A percentile compares a stretch with the other conserved stretches of the same genome.
phyloP scores from a whole-genome alignment of 1,284 basidiomycete genomes.

The Amylostereum chailletii region DNA sequence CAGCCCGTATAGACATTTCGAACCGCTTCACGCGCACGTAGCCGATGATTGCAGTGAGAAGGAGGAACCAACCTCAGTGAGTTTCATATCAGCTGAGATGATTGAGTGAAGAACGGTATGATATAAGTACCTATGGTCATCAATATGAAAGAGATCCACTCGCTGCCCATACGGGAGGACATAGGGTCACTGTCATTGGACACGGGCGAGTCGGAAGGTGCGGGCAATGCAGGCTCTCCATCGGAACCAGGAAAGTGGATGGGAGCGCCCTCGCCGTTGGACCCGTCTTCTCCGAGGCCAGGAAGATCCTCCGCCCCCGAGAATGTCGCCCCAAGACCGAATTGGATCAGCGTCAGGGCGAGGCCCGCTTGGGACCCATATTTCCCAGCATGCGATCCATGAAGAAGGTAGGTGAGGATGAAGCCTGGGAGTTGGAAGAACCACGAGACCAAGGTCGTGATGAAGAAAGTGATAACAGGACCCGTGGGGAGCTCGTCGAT shows the following conservation, averaged over 20 bases:
- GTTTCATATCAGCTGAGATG: slow-evolving; percentile 1
- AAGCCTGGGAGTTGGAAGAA: slow-evolving; percentile 98
- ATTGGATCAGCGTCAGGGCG: slow-evolving; percentile 91
- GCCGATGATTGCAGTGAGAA: slow-evolving; percentile 70
- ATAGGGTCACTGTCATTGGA: neutral
- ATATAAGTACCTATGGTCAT: slow-evolving; percentile 71
- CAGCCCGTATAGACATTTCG: slow-evolving; percentile 53
- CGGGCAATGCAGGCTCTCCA: neutral
- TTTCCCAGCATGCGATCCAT: slow-evolving; percentile 92
- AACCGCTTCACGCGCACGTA: slow-evolving; percentile 83
- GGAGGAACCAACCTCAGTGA: slow-evolving; percentile 76
- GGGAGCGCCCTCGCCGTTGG: slow-evolving; percentile 16
- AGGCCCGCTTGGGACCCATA: slow-evolving; percentile 91
- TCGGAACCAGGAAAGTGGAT: neutral
- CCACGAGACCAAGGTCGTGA: slow-evolving; percentile 82
- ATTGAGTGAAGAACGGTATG: slow-evolving; percentile 1
- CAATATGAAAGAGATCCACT: slow-evolving; percentile 82
- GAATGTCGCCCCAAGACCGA: slow-evolving; percentile 56
- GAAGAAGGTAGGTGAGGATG: slow-evolving; percentile 87
- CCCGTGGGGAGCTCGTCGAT: slow-evolving; percentile 72
- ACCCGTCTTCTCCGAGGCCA: slow-evolving; percentile 10
- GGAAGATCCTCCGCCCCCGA: neutral
- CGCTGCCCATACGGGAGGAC: slow-evolving; percentile 16
- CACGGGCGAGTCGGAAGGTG: too few relatives aligned
- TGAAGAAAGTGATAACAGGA: slow-evolving; percentile 58